A percentile compares a stretch with the other conserved stretches of the same genome.
These are phyloP conservation scores for Macrolepiota albuminosa DNA, from an alignment of 768 basidiomycete species.

Conservation along the genomic window DNA sequence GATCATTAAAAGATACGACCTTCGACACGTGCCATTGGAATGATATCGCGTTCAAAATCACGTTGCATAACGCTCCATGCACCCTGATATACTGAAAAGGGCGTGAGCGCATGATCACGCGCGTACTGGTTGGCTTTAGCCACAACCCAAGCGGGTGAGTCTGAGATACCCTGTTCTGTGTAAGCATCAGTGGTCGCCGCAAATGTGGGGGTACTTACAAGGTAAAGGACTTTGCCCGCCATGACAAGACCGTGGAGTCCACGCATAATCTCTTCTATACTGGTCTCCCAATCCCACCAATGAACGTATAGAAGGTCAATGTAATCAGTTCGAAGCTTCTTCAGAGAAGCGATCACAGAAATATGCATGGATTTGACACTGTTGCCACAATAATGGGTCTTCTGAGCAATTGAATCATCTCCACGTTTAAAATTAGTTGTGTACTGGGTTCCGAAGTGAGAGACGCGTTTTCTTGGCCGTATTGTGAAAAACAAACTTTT, in stretches of 20 bases:
- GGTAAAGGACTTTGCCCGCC: constrained; percentile 48
- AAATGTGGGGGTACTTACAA: constrained; percentile 17
- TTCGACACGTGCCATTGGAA: constrained; percentile 34
- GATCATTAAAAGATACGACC: constrained; percentile 20
- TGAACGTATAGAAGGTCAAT: constrained; percentile 45
- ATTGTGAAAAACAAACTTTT: constrained; percentile 20
- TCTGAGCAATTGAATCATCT: constrained; percentile 22
- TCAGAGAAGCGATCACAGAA: constrained; percentile 37
- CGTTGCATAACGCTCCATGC: constrained; percentile 34
- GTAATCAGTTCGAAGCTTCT: constrained; percentile 41
- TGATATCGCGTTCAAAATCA: constrained; percentile 44
- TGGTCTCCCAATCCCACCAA: constrained; percentile 50
- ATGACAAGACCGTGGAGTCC: constrained; percentile 46
- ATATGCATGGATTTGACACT: constrained; percentile 37
- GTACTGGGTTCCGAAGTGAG: constrained; percentile 18
- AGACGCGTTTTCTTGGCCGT: neutral
- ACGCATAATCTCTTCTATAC: constrained; percentile 55
- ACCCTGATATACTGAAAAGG: constrained; percentile 48
- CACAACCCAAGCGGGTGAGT: constrained; percentile 41
- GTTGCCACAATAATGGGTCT: constrained; percentile 44
- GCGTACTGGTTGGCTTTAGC: constrained; percentile 43
- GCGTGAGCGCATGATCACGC: constrained; percentile 36
- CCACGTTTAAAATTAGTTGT: constrained; percentile 24
- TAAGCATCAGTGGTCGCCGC: neutral
- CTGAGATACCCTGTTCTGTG: constrained; percentile 24